Evolutionary conservation across 495 filamentous ascomycete genomes (phyloP).

Genomic region (Chaetomidium leptoderma): DNA sequence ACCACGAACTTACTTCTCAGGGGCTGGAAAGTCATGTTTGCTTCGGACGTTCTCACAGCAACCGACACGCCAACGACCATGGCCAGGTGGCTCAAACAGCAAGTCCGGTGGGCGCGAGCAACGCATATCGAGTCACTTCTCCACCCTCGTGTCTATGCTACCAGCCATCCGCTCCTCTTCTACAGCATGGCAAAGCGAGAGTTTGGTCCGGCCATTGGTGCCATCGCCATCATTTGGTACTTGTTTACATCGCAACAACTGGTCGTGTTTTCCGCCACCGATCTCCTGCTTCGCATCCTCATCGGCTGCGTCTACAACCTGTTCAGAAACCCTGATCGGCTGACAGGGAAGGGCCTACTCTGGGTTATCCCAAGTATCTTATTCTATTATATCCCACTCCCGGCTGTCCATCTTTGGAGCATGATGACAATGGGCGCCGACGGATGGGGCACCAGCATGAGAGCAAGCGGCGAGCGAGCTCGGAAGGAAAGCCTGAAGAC

Average conservation of each 20-base stretch:
- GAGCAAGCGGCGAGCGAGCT: conserved; percentile 12
- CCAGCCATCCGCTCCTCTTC: conserved; percentile 12
- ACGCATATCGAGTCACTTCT: conserved; percentile 18
- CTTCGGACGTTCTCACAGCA: conserved; percentile 11
- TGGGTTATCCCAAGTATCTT: conserved; percentile 14
- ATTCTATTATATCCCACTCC: conserved; percentile 17
- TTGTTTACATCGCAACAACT: conserved; percentile 9
- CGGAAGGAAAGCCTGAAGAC: conserved; percentile 6
- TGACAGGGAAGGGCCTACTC: background rate
- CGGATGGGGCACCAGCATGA: conserved; percentile 16
- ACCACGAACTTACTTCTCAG: conserved; percentile 13
- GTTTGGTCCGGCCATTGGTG: conserved; percentile 15
- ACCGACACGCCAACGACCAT: conserved; percentile 17
- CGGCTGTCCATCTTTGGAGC: conserved; percentile 16
- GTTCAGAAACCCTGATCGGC: conserved; percentile 6
- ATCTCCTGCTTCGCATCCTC: conserved; percentile 8
- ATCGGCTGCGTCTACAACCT: conserved; percentile 10
- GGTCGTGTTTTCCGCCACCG: background rate
- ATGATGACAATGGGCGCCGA: conserved; percentile 18
- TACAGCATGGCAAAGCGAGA: conserved; percentile 18
- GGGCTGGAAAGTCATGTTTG: conserved; percentile 17
- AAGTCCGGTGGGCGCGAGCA: conserved; percentile 18
- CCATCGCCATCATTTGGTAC: conserved; percentile 14
- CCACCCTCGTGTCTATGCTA: conserved; percentile 11
- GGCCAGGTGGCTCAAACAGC: conserved; percentile 14